A percentile compares a stretch with the other conserved stretches of the same genome.
phyloP scores from a whole-genome alignment of 371 early-diverging fungal species.

The Rhizopus arrhizus region DNA sequence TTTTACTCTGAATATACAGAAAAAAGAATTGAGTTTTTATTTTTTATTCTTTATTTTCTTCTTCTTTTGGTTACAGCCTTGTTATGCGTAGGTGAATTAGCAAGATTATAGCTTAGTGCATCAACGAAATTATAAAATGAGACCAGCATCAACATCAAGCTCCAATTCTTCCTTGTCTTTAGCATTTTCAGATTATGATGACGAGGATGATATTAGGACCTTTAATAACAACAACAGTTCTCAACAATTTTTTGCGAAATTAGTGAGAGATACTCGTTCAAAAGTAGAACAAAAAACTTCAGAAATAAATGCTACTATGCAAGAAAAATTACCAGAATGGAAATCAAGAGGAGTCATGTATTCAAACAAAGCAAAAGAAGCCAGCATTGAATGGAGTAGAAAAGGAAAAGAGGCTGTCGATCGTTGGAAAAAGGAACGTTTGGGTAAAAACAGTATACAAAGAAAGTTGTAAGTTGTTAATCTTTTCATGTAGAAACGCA shows the following conservation, averaged over 20 bases:
- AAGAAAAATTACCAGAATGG: constrained; percentile 56
- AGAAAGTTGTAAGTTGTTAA: not conserved
- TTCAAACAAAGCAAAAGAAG: constrained; percentile 50
- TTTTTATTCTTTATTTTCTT: too few relatives aligned
- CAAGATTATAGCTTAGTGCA: too few relatives aligned
- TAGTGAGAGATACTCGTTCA: constrained; percentile 41
- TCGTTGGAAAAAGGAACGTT: constrained; percentile 53
- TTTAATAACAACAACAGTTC: constrained; percentile 6
- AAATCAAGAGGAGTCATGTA: constrained; percentile 44
- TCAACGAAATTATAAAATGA: not conserved
- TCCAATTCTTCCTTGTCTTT: constrained; percentile 1
- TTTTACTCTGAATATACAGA: too few relatives aligned
- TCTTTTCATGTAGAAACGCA: not conserved
- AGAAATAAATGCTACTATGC: constrained; percentile 51
- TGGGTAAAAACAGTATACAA: constrained; percentile 20
- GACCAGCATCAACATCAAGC: not conserved
- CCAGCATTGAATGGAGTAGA: constrained; percentile 52
- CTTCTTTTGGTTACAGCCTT: too few relatives aligned
- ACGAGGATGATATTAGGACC: not conserved
- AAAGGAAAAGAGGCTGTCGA: constrained; percentile 54
- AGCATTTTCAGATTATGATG: constrained; percentile 2
- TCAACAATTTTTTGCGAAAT: constrained; percentile 29
- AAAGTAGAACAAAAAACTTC: constrained; percentile 46
- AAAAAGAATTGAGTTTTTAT: too few relatives aligned
- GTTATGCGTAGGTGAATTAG: too few relatives aligned